Evolutionary conservation across 2,329 filamentous ascomycete genomes (phyloP), one percentile per base, ranked within the genome.

Genomic region (Capronia coronata): DNA sequence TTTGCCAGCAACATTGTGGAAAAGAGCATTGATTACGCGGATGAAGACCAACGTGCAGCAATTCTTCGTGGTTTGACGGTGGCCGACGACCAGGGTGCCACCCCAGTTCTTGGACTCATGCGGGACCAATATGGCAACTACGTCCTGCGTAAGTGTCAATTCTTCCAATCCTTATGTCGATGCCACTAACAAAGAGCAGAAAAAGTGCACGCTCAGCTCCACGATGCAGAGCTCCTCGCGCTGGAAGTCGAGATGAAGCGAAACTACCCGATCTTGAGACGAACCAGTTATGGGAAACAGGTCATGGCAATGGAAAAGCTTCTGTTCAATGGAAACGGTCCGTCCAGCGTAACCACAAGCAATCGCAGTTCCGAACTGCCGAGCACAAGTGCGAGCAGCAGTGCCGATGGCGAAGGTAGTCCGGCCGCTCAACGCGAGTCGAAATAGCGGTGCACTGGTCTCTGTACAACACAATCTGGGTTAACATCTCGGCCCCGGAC

Each of bases 1-100:
- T 94, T 87, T 63, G 91, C 93, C 0, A 96, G 90, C 63, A 97
- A 98, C 61, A 91, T 98, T 2, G 91, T 98, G 0, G 93, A 98
- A 68, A 91, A 88, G 68, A 94, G 89, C 64, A 84, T 97, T 52
- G 75, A 84, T 48, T 79, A 76, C 58, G 87, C 87, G 16, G 80
- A 80, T 0, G 71, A 78, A 16, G 74, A 82, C 43, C 85, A 94
- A 64, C 82, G 85, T 44, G 76, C 74, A 27, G 75, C 76, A 25
- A 88, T 96, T 51, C 78, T 86, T 46, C 71, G 73, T 43, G 75
- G 79, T 51, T 71, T 90, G 21, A 82, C 77, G 1, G 74, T 75
- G 1, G 65, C 74, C 13, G 78, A 79, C 46, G 75, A 77, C 6
- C 79, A 85, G 37, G 85, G 85, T 10, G 80, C 82, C 48, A 83